Evolutionary conservation across 75 land plant species (phyloP).

Genomic region (Larix kaempferi): DNA sequence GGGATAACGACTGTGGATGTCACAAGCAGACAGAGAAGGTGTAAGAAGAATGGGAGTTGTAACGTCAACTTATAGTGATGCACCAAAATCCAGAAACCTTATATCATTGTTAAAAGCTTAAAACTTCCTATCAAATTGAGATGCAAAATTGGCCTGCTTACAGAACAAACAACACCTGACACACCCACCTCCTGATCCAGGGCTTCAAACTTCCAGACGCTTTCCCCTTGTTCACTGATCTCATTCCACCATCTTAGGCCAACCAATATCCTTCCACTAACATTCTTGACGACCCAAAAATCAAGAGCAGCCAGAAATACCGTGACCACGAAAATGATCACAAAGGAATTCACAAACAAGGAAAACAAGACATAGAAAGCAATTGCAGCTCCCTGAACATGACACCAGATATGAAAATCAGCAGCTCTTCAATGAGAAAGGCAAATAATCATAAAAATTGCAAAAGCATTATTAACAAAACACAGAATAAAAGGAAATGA

Average conservation of each 20-base stretch:
- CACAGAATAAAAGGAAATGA: not conserved
- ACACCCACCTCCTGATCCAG: conserved; percentile 85
- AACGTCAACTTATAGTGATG: not conserved
- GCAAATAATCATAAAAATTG: not conserved
- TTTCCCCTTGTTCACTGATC: conserved; percentile 90
- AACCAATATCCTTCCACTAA: conserved; percentile 95
- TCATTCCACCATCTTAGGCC: conserved; percentile 99
- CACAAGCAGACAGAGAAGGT: conserved; percentile 2
- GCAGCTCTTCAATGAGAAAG: not conserved
- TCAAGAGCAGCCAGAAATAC: conserved; percentile 93
- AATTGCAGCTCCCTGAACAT: conserved; percentile 74
- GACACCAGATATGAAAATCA: not conserved
- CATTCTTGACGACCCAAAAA: conserved; percentile 99
- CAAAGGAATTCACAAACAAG: conserved; percentile 77
- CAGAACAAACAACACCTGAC: not conserved
- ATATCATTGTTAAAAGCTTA: not conserved
- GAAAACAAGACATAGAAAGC: conserved; percentile 94
- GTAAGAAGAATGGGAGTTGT: not conserved
- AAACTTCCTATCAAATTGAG: not conserved
- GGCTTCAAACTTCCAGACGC: conserved; percentile 96
- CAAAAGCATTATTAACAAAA: not conserved
- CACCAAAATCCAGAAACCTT: not conserved
- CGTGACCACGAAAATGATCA: conserved; percentile 95
- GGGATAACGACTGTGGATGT: conserved; percentile 61
- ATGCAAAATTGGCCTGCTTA: not conserved